Base-by-base conservation (phyloP, 208 protist genomes). In the Crithidia mellificae region DNA sequence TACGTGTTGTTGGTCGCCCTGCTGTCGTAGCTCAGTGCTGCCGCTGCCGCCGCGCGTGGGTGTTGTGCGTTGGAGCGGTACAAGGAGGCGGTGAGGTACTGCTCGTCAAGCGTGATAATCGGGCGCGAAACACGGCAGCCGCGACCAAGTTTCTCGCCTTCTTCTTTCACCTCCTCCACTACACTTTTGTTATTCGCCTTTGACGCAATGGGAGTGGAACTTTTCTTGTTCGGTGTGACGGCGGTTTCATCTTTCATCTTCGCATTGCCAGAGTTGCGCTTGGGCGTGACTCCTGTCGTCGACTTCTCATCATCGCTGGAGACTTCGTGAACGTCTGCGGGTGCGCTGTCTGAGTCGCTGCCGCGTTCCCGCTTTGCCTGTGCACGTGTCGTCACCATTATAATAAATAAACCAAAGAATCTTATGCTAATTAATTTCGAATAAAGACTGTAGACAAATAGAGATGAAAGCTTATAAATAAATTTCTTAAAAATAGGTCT, bases 91-190 rank as follows among this genome's bases (percentile, higher is more conserved):
- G 34, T 38, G 1, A 87, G 63, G 53, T 87, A 87, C 63, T 82
- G 17, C 63, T 87, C 82, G 24, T 87, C 82, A 14, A 87, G 75
- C 1, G 82, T 71, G 34, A 66, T 22, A 9, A 55, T 52, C 5
- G 58, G 19, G 25, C 81, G 84, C 5, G 74, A 47, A 12, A 90
- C 69, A 0, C 88, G 84, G 57, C 81, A 90, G 19, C 88, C 88
- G 19, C 88, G 82, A 6, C 88, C 88, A 7, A 93, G 76, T 11
- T 53, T 68, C 74, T 93, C 81, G 6, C 20, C 65, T 20, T 57
- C 50, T 0, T 8, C 11, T 5, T 3, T 12, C 0, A 24, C 11
- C 15, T 20, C 17, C n/a, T n/a, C n/a, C n/a, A n/a, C n/a, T 12
- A 17, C 34, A 38, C 34, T 46, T 4, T 6, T 46, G 2, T 47